Evolutionary conservation across 805 yeast genomes (phyloP).

Genomic region (Lipomyces chichibuensis): DNA sequence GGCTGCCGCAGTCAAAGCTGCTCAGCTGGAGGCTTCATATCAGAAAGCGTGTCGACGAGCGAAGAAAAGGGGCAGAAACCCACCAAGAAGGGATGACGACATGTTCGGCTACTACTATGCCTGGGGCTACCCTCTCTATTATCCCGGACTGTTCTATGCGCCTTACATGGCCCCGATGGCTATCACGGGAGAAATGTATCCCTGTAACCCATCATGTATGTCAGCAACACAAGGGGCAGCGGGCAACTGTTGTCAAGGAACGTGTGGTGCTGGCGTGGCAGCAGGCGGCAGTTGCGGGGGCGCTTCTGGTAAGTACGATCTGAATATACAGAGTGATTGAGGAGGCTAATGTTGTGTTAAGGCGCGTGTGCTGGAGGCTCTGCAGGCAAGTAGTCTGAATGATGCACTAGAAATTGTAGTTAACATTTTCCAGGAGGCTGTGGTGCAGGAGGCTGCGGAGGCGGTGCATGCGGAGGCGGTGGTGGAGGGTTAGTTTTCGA

Average conservation of each 20-base stretch:
- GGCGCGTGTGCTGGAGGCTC: conserved; percentile 4
- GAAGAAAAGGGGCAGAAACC: conserved; percentile 5
- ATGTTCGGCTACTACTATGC: conserved; percentile 3
- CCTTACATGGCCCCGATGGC: conserved; percentile 4
- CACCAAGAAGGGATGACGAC: background rate
- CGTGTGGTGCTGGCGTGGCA: conserved; percentile 7
- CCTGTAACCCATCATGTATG: conserved; percentile 6
- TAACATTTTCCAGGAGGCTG: conserved; percentile 1
- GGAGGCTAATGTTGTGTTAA: background rate
- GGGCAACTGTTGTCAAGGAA: conserved; percentile 7
- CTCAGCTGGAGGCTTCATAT: conserved; percentile 5
- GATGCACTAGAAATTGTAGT: background rate
- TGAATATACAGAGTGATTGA: background rate
- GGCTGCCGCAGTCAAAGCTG: background rate
- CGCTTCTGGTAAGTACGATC: conserved; percentile 1
- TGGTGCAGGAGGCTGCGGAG: background rate
- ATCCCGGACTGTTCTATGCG: conserved; percentile 3
- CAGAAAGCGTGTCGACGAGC: conserved; percentile 9
- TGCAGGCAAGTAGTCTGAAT: conserved; percentile 3
- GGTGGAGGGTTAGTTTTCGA: background rate
- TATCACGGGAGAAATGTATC: conserved; percentile 1
- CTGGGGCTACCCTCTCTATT: conserved; percentile 6
- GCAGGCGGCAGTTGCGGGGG: conserved; percentile 8
- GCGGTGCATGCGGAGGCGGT: conserved; percentile 6
- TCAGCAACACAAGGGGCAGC: conserved; percentile 5